Evolutionary conservation across 2,329 filamentous ascomycete genomes (phyloP).

Genomic region (Aureobasidium sp.): DNA sequence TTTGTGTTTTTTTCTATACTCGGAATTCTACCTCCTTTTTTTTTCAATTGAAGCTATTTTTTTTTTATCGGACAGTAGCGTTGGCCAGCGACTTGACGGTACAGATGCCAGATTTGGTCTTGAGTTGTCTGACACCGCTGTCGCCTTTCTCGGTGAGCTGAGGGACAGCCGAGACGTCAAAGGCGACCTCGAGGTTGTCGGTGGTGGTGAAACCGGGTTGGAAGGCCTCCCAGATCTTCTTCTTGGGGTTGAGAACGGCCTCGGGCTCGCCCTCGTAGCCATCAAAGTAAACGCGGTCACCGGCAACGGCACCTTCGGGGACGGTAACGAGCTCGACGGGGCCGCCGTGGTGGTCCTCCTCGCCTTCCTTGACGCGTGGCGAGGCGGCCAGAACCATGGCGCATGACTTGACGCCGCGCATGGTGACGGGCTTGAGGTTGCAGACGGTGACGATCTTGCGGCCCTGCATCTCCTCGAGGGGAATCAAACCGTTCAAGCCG

Average conservation of each 20-base stretch:
- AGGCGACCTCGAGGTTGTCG: constrained; percentile 70
- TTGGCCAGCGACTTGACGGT: constrained; percentile 74
- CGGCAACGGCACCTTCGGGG: constrained; percentile 69
- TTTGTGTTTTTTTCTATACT: not conserved
- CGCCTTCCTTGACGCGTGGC: constrained; percentile 73
- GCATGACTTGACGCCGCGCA: constrained; percentile 76
- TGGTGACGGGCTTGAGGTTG: constrained; percentile 98
- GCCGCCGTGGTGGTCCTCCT: constrained; percentile 75
- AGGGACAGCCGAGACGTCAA: constrained; percentile 72
- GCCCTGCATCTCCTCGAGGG: constrained; percentile 91
- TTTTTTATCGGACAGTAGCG: constrained; percentile 67
- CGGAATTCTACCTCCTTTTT: too few relatives aligned
- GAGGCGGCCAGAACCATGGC: constrained; percentile 96
- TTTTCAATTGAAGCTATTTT: too few relatives aligned
- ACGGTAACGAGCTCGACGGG: constrained; percentile 89
- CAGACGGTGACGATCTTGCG: constrained; percentile 93
- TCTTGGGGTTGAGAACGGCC: constrained; percentile 93
- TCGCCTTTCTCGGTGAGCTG: constrained; percentile 59
- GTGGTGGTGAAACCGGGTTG: constrained; percentile 95
- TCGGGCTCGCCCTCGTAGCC: constrained; percentile 93
- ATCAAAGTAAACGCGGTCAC: constrained; percentile 86
- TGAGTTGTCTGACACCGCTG: constrained; percentile 53
- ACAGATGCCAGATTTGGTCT: constrained; percentile 75
- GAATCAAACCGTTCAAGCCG: constrained; percentile 85
- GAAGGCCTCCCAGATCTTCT: constrained; percentile 97